A percentile compares a stretch with the other conserved stretches of the same genome.
Conservation (phyloP, 352 stramenopile species). For the Globisporangium nagaii region DNA sequence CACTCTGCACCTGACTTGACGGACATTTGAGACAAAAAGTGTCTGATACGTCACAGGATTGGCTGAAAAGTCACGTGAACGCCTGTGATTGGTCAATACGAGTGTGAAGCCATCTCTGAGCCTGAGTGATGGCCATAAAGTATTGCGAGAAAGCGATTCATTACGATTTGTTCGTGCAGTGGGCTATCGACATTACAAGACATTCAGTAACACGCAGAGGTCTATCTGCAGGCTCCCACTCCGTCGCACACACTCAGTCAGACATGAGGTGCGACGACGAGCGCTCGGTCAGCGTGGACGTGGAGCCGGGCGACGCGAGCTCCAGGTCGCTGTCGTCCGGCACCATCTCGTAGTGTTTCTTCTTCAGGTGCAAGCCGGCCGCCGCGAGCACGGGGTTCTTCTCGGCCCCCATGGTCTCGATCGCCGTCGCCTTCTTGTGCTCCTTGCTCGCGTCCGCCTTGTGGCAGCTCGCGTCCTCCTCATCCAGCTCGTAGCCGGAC, state of each 20-base stretch:
- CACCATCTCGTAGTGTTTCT: constrained; percentile 57
- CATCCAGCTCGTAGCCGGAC: constrained; percentile 6
- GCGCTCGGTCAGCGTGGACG: neutral
- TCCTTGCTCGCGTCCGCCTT: neutral
- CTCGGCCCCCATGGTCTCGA: neutral
- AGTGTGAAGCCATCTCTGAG: too few relatives aligned
- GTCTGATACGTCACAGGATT: too few relatives aligned
- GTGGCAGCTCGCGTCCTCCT: constrained; percentile 5
- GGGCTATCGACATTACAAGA: too few relatives aligned
- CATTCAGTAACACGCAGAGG: neutral
- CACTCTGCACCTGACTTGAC: too few relatives aligned
- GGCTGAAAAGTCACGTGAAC: too few relatives aligned
- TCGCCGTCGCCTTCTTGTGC: constrained; percentile 4
- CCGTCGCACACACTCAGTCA: too few relatives aligned
- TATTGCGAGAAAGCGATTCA: too few relatives aligned
- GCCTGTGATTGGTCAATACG: too few relatives aligned
- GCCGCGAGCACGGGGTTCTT: neutral
- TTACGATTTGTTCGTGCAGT: too few relatives aligned
- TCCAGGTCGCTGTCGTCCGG: constrained; percentile 24
- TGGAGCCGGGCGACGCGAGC: constrained; percentile 19
- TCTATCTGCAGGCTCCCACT: too few relatives aligned
- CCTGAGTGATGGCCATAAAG: too few relatives aligned
- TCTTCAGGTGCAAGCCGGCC: constrained; percentile 34
- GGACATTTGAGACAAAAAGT: neutral
- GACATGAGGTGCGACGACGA: constrained; percentile 6